Evolutionary conservation across 2,329 filamentous ascomycete genomes (phyloP).

Genomic region (Colletotrichum magnum): DNA sequence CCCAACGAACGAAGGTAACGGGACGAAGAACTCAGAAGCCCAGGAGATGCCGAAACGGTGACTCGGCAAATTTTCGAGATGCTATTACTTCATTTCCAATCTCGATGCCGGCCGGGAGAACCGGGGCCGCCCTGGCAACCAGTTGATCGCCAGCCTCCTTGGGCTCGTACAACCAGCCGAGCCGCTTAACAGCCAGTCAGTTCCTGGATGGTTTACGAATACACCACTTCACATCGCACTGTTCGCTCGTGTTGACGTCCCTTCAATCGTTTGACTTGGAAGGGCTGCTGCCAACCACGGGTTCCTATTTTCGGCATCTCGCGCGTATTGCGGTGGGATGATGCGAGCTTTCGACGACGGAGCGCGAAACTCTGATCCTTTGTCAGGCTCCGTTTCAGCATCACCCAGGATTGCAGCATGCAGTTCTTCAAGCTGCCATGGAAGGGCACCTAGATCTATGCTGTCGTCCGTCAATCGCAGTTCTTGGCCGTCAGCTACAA

Average conservation of each 20-base stretch:
- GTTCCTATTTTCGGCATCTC: constrained; percentile 35
- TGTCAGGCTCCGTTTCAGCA: constrained; percentile 36
- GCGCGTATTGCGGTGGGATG: not conserved
- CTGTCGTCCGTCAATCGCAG: not conserved
- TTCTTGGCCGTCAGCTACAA: not conserved
- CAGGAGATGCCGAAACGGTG: constrained; percentile 16
- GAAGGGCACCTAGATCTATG: constrained; percentile 12
- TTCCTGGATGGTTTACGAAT: not conserved
- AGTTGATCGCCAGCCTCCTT: constrained; percentile 3
- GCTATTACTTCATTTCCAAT: constrained; percentile 15
- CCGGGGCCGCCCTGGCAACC: constrained; percentile 16
- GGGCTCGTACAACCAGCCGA: constrained; percentile 14
- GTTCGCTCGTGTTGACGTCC: constrained; percentile 7
- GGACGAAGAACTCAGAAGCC: not conserved
- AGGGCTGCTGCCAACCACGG: constrained; percentile 19
- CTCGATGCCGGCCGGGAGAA: constrained; percentile 7
- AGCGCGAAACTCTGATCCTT: constrained; percentile 17
- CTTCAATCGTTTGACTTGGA: not conserved
- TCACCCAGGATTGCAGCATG: constrained; percentile 5
- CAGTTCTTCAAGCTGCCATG: constrained; percentile 3
- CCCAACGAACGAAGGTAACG: not conserved
- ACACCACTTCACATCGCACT: constrained; percentile 1
- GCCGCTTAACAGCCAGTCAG: constrained; percentile 5
- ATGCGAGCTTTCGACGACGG: constrained; percentile 15
- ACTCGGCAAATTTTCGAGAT: constrained; percentile 9